phyloP scores from a whole-genome alignment of 2,329 filamentous ascomycete genomes.

The Neopestalotiopsis clavispora region DNA sequence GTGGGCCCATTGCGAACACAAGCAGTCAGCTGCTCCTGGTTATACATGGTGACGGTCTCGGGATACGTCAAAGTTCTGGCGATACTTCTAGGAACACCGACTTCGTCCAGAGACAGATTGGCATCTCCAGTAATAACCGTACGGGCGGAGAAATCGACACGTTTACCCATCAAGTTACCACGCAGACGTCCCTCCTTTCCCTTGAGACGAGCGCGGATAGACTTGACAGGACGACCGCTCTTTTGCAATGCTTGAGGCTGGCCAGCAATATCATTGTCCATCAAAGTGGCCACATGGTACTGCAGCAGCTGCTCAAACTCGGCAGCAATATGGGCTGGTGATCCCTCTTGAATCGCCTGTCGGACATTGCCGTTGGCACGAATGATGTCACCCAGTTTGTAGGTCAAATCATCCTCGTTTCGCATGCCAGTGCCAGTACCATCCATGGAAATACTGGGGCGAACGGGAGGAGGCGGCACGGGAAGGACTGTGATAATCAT shows the following conservation, averaged over 20 bases:
- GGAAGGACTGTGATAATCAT: constrained; percentile 96
- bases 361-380: constrained; percentile 95
- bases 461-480: constrained; percentile 92
- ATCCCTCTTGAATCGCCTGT: constrained; percentile 88
- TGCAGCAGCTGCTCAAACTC: constrained; percentile 94
- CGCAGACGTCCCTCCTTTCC: constrained; percentile 97
- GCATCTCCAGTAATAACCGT: constrained; percentile 99
- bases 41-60: constrained; percentile 96
- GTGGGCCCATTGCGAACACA: constrained; percentile 93
- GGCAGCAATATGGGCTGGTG: constrained; percentile 85
- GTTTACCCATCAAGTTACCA: constrained; percentile 99
- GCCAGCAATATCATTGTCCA: constrained; percentile 99
- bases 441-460: constrained; percentile 96
- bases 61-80: constrained; percentile 94
- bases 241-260: constrained; percentile 95
- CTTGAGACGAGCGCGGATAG: constrained; percentile 95
- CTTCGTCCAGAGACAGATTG: constrained; percentile 94
- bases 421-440: constrained; percentile 90
- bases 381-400: constrained; percentile 98
- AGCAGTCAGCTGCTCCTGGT: constrained; percentile 88
- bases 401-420: constrained; percentile 98
- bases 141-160: constrained; percentile 98
- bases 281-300: constrained; percentile 98
- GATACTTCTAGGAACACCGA: constrained; percentile 93
- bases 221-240: constrained; percentile 94